Evolutionary conservation across 257 asterid species (phyloP).

Genomic region (Penstemon eatonii): DNA sequence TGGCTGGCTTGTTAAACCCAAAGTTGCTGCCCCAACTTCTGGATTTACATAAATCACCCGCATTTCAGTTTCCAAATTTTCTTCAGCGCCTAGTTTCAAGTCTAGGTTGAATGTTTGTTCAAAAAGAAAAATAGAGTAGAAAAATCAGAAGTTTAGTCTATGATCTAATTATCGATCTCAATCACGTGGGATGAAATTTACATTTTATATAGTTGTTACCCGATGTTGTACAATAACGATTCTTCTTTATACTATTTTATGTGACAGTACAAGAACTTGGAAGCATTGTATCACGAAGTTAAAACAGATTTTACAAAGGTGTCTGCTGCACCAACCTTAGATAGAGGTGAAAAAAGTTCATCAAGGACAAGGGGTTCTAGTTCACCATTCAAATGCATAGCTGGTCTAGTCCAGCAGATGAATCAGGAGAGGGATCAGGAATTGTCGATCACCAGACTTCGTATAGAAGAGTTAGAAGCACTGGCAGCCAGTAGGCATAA

Average conservation of each 20-base stretch:
- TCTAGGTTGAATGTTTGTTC: conserved; percentile 19
- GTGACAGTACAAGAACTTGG: conserved; percentile 77
- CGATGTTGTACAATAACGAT: conserved; percentile 16
- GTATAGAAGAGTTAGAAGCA: conserved; percentile 74
- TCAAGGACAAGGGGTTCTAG: conserved; percentile 76
- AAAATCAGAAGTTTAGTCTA: conserved; percentile 15
- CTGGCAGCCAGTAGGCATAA: conserved; percentile 61
- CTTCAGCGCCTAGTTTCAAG: conserved; percentile 5
- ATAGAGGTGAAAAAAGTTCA: conserved; percentile 54
- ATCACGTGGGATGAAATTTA: conserved; percentile 1
- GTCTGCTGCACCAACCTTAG: conserved; percentile 46
- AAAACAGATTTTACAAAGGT: conserved; percentile 50
- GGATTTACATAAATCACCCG: conserved; percentile 10
- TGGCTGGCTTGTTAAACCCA: background rate
- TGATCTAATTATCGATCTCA: conserved; percentile 19
- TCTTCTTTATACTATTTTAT: conserved; percentile 16
- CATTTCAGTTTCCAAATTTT: conserved; percentile 4
- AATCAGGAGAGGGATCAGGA: conserved; percentile 86
- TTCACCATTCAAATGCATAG: conserved; percentile 90
- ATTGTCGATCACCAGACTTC: conserved; percentile 56
- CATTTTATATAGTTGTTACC: conserved; percentile 20
- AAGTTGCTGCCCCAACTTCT: conserved; percentile 7
- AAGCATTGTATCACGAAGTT: conserved; percentile 67
- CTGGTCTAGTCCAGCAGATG: conserved; percentile 83
- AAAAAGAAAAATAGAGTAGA: conserved; percentile 13